Percentiles rank a stretch among this genome's conserved stretches.
phyloP scores from a whole-genome alignment of 2,329 filamentous ascomycete species.

The Diaporthe citriasiana region DNA sequence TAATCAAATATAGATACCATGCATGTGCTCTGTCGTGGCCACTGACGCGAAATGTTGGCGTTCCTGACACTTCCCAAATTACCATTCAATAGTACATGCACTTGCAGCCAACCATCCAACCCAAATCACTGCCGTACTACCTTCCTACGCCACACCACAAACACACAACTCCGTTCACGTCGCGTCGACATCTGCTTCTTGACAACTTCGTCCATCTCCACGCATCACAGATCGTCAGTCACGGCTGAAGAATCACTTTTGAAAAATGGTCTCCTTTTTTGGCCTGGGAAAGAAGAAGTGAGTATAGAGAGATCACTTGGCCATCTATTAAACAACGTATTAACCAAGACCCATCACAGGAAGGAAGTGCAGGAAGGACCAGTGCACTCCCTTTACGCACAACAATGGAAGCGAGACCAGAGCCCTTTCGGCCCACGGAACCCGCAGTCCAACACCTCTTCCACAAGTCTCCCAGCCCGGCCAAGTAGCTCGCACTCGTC shows the following conservation, averaged over 20 bases:
- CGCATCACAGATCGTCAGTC: neutral
- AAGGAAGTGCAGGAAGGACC: constrained; percentile 1
- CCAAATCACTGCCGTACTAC: neutral
- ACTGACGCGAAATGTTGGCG: constrained; percentile 17
- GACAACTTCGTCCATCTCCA: neutral
- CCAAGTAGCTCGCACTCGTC: constrained; percentile 28
- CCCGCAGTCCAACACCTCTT: neutral
- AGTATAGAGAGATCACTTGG: neutral
- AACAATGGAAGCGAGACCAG: constrained; percentile 29
- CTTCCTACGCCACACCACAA: constrained; percentile 8
- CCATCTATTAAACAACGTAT: neutral
- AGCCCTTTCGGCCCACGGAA: constrained; percentile 21
- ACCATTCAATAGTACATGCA: constrained; percentile 3
- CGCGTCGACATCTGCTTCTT: constrained; percentile 5
- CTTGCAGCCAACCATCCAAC: constrained; percentile 1
- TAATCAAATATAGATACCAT: constrained; percentile 29
- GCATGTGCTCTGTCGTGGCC: constrained; percentile 12
- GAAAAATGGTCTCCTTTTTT: constrained; percentile 24
- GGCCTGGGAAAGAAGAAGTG: constrained; percentile 25
- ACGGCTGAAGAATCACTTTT: neutral
- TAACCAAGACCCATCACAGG: constrained; percentile 2
- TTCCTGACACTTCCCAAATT: constrained; percentile 12
- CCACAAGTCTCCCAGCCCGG: constrained; percentile 5
- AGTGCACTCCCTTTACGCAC: constrained; percentile 24
- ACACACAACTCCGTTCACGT: constrained; percentile 15